A percentile compares a stretch with the other conserved stretches of the same genome.
phyloP scores from a whole-genome alignment of 345 rosid species.

The Punica granatum region DNA sequence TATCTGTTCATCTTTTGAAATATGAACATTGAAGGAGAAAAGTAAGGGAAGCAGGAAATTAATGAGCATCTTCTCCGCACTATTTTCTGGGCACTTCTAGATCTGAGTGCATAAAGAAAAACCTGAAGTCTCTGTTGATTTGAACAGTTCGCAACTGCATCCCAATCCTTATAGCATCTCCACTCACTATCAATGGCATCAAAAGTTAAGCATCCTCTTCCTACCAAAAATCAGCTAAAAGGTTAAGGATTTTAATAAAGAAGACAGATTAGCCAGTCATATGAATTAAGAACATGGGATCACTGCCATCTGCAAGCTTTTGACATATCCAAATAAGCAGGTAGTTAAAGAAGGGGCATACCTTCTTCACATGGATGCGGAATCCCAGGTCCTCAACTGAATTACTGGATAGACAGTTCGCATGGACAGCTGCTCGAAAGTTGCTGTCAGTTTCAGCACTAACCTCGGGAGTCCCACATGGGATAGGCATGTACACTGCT shows the following conservation, averaged over 20 bases:
- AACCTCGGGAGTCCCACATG: conserved; percentile 14
- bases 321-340: neutral
- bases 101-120: neutral
- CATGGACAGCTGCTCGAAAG: conserved; percentile 53
- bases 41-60: neutral
- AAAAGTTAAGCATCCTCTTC: conserved; percentile 5
- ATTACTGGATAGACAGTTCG: conserved; percentile 42
- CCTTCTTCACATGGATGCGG: conserved; percentile 46
- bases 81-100: neutral
- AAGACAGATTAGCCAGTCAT: neutral
- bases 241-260: neutral
- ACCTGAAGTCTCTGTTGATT: neutral
- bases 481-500: conserved; percentile 44
- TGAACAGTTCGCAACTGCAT: neutral
- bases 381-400: conserved; percentile 46
- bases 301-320: neutral
- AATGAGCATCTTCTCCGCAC: neutral
- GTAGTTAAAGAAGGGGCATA: conserved; percentile 19
- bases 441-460: conserved; percentile 20
- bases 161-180: neutral
- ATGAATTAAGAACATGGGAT: neutral
- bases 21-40: neutral
- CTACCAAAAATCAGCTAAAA: neutral
- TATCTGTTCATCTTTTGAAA: neutral
- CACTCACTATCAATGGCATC: neutral